Evolutionary conservation across 1,284 basidiomycete genomes (phyloP), one percentile per base, ranked within the genome.

Genomic region (Ceratobasidium papillatum): DNA sequence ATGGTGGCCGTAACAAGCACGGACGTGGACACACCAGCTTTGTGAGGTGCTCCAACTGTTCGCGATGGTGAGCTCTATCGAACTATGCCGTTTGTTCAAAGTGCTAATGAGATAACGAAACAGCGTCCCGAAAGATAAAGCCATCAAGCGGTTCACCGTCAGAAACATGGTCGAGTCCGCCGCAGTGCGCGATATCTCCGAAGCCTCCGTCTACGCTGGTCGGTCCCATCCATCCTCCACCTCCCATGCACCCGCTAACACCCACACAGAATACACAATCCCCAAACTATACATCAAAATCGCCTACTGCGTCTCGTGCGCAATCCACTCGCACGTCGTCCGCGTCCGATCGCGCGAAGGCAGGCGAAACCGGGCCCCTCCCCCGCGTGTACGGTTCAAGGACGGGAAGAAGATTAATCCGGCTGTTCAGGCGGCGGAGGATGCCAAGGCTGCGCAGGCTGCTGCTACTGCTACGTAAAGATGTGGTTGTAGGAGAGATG

Each of bases 101-200:
- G 8, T 32, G 38, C 36, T 69, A 22, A 68, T 69, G 22, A 83
- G 80, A 34, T 12, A 27, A 9, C 27, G 2, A 9, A 7, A 22
- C 56, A 72, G 68, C 81, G 94, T 96, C 73, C 90, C 87, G 78
- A 97, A 96, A 90, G 98, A 99, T 89, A 99, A 98, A 91, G 97
- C 98, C 79, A 99, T 99, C 92, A 99, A 99, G 89, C 89, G 97
- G 77, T 98, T 98, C 91, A 98, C 96, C 73, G 96, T 99, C 82
- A 92, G 96, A 85, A 99, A 99, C 91, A 99, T 99, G 93, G 96
- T 99, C 77, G 96, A 99, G 89, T 94, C 94, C 81, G 97, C 97
- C 75, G 97, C 97, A 77, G 94, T 99, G 80, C 90, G 97, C 81
- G 97, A 99, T 87, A 92, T 99, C 83, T 94, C 92, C 83, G 98